Conservation (phyloP, 164 flowering plant species). For the Aristolochia fimbriata region DNA sequence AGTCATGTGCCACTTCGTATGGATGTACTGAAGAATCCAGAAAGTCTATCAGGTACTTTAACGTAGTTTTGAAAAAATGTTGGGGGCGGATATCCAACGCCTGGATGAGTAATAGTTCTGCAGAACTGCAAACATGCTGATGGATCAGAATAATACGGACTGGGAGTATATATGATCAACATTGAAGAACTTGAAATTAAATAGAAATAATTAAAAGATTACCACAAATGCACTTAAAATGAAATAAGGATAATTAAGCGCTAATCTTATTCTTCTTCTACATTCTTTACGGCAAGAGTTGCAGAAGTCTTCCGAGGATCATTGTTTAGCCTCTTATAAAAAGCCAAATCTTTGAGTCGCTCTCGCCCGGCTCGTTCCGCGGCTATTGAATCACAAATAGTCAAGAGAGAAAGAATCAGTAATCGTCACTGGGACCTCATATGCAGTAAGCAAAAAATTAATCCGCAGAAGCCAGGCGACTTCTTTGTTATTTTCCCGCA, state of each 20-base stretch:
- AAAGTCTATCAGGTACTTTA: slow-evolving; percentile 48
- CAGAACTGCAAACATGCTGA: slow-evolving; percentile 53
- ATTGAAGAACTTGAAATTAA: not conserved
- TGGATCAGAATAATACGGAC: not conserved
- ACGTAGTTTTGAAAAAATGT: slow-evolving; percentile 56
- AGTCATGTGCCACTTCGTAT: slow-evolving; percentile 76
- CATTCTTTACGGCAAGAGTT: slow-evolving; percentile 80
- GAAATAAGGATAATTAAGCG: not conserved
- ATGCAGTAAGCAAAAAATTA: slow-evolving; percentile 26
- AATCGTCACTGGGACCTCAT: slow-evolving; percentile 29
- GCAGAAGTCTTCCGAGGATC: slow-evolving; percentile 55
- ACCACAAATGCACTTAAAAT: not conserved
- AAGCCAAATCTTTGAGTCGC: slow-evolving; percentile 65
- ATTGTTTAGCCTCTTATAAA: slow-evolving; percentile 75
- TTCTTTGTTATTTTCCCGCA: slow-evolving; percentile 28
- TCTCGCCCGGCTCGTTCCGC: slow-evolving; percentile 69
- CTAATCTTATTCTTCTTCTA: slow-evolving; percentile 73
- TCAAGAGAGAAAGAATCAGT: not conserved
- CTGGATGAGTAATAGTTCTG: slow-evolving; percentile 58
- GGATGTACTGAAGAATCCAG: slow-evolving; percentile 45
- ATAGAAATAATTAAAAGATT: not conserved
- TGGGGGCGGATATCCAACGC: slow-evolving; percentile 75
- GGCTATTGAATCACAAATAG: slow-evolving; percentile 25
- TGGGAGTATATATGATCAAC: no score
- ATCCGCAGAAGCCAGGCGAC: slow-evolving; percentile 44